Conservation (phyloP, 176 grass and related monocot species). For the Avena eriantha region DNA sequence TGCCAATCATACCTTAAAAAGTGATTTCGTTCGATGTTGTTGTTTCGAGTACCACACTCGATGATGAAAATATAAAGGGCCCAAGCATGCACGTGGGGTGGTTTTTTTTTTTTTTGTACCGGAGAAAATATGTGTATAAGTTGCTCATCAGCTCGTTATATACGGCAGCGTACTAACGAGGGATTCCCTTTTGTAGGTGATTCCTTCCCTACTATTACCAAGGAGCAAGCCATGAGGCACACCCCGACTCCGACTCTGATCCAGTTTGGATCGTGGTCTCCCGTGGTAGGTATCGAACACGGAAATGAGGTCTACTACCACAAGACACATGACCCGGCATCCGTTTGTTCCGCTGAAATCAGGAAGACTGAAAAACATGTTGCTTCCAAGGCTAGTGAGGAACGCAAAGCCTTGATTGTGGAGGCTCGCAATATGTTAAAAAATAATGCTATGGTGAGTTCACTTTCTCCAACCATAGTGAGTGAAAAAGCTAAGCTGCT, state of each 20-base stretch:
- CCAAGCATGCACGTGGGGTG: too few relatives aligned
- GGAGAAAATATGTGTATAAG: too few relatives aligned
- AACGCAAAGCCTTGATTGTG: background rate
- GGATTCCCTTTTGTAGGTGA: conserved; percentile 21
- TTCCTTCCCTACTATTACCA: background rate
- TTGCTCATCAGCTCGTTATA: too few relatives aligned
- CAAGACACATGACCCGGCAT: background rate
- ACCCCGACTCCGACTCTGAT: accelerated
- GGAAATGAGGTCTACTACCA: background rate
- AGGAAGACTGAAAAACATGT: background rate
- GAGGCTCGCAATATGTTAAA: background rate
- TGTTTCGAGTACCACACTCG: too few relatives aligned
- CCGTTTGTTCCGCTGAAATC: background rate
- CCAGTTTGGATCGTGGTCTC: background rate
- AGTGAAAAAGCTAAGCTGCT: background rate
- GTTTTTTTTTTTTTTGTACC: too few relatives aligned
- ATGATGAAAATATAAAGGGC: too few relatives aligned
- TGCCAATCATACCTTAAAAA: too few relatives aligned
- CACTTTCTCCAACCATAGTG: too few relatives aligned
- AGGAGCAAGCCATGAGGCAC: background rate
- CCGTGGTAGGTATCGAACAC: background rate
- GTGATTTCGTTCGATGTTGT: too few relatives aligned
- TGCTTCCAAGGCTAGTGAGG: background rate
- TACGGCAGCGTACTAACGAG: background rate
- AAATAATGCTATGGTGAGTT: background rate